Evolutionary conservation across 2,329 filamentous ascomycete species (phyloP), one percentile per base, ranked within the genome.

Genomic region (Rhinocladiella mackenziei): DNA sequence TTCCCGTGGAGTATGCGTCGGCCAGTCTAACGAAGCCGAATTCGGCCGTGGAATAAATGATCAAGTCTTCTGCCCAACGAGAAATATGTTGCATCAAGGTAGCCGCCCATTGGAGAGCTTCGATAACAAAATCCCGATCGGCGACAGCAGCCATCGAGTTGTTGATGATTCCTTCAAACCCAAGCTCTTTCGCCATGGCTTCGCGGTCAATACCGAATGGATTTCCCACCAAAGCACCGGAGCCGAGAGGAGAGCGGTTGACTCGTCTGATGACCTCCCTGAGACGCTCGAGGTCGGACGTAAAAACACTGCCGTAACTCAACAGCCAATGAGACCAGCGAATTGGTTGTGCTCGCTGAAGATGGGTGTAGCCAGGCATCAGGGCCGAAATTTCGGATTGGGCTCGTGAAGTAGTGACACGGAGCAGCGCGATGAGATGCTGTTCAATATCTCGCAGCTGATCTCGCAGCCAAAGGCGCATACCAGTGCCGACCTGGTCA

Each of bases 321-420:
- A 94, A 68, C 61, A 94, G 73, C 83, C 83, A 91, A 60, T 92
- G 86, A 43, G 76, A 81, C 84, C 84, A 94, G 50, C 84, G 74
- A 56, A 94, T 80, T 1, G 87, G 86, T 67, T 70, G 78, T 3
- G 86, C 86, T 40, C 86, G 82, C 68, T 94, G 88, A 25, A 92
- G 69, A 66, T 94, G 88, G 10, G 87, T 94, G 68, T 94, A 94
- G 2, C 86, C 86, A 1, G 88, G 88, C 84, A 94, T 92, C 59
- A 94, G 64, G 53, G 79, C 74, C 56, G 86, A 82, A 52, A 89
- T 81, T 58, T 92, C 85, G 25, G 72, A 66, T 72, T 88, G 84
- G 2, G 87, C 85, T 19, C 86, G 77, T 34, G 71, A 69, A 25
- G 80, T 75, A 10, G 82, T 78, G 35, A 89, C 83, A 58, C 78